Conservation (phyloP, 2,329 filamentous ascomycete species). For the Phaeomoniella chlamydospora region DNA sequence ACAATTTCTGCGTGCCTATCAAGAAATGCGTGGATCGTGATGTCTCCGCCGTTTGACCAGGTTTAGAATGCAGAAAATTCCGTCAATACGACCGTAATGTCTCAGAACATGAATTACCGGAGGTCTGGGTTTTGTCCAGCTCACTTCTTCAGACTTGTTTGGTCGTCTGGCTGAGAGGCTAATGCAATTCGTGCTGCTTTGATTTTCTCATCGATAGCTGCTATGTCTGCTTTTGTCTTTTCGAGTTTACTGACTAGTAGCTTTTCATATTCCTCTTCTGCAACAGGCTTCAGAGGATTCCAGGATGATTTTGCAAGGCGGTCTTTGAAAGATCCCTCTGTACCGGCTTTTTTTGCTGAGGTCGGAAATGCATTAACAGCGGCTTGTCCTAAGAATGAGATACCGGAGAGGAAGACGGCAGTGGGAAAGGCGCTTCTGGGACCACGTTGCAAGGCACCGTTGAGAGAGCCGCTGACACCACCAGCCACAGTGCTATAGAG, state of each 20-base stretch:
- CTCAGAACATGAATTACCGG: no score
- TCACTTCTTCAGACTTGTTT: no score
- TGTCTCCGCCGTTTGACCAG: no score
- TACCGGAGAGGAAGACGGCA: not conserved
- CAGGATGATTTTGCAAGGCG: slow-evolving; percentile 23
- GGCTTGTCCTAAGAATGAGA: slow-evolving; percentile 1
- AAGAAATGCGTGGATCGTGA: no score
- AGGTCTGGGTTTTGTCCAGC: no score
- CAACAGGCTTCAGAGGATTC: slow-evolving; percentile 56
- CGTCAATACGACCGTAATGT: no score
- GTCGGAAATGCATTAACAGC: not conserved
- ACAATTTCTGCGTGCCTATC: no score
- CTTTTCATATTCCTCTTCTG: slow-evolving; percentile 57
- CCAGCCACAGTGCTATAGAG: slow-evolving; percentile 9
- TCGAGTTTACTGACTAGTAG: slow-evolving; percentile 60
- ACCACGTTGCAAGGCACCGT: slow-evolving; percentile 6
- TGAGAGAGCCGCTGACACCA: slow-evolving; percentile 7
- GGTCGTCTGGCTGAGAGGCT: no score
- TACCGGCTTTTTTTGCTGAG: not conserved
- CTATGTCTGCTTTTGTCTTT: slow-evolving; percentile 60
- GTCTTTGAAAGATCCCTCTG: slow-evolving; percentile 2
- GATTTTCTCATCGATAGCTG: slow-evolving; percentile 64
- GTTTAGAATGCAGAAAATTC: no score
- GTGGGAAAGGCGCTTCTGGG: slow-evolving; percentile 6
- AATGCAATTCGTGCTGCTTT: no score